Evolutionary conservation across 2,329 filamentous ascomycete species (phyloP).

Genomic region (Periconia macrospinosa): DNA sequence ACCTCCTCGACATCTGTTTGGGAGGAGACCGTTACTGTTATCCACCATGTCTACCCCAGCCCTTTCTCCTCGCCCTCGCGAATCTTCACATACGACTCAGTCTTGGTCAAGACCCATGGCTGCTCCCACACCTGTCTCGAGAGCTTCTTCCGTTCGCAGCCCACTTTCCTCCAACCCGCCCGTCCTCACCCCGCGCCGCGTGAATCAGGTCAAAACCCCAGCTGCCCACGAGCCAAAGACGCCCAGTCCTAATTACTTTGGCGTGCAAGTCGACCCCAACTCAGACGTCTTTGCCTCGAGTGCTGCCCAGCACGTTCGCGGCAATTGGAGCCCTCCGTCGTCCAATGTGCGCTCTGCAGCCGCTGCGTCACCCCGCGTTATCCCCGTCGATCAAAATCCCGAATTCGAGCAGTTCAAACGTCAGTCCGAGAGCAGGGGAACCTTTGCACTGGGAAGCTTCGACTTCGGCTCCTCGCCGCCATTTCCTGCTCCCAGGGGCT

Average conservation of each 20-base stretch:
- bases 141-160: slow-evolving; percentile 29
- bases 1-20: slow-evolving; percentile 5
- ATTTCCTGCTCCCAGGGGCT: slow-evolving; percentile 24
- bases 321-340: slow-evolving; percentile 74
- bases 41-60: slow-evolving; percentile 39
- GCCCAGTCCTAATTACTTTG: slow-evolving; percentile 84
- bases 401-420: slow-evolving; percentile 80
- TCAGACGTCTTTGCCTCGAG: slow-evolving; percentile 65
- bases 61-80: slow-evolving; percentile 35
- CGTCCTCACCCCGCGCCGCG: slow-evolving; percentile 35
- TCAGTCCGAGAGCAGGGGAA: slow-evolving; percentile 61
- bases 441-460: slow-evolving; percentile 45
- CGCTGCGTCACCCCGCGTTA: slow-evolving; percentile 67
- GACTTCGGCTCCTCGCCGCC: slow-evolving; percentile 44
- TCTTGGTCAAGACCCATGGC: slow-evolving; percentile 27
- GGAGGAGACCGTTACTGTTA: background rate
- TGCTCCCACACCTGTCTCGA: slow-evolving; percentile 27
- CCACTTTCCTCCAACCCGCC: slow-evolving; percentile 22
- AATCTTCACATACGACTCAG: slow-evolving; percentile 26
- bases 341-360: slow-evolving; percentile 72
- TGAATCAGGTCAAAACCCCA: slow-evolving; percentile 38
- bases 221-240: slow-evolving; percentile 33
- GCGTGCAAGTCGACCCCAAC: slow-evolving; percentile 66
- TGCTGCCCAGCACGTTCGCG: slow-evolving; percentile 61
- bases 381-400: slow-evolving; percentile 74